phyloP scores from a whole-genome alignment of 2,329 filamentous ascomycete species.

The Fragosphaeria purpurea region DNA sequence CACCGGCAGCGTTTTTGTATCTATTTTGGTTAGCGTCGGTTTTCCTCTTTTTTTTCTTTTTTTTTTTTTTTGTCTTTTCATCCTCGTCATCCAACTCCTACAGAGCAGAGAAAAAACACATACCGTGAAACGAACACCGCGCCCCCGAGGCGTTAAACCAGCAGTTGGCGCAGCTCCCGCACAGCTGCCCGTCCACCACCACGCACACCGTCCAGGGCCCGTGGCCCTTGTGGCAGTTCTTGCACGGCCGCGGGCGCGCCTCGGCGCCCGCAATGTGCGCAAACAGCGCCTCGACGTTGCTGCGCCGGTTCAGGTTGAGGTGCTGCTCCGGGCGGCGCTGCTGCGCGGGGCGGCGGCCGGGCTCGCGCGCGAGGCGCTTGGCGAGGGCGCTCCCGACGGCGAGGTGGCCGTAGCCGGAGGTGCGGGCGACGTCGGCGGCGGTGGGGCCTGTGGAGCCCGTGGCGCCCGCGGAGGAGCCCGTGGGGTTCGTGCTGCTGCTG shows the following conservation, averaged over 20 bases:
- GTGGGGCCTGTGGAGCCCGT: constrained; percentile 23
- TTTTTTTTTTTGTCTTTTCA: too few relatives aligned
- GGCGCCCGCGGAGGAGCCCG: too few relatives aligned
- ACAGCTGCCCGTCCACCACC: constrained; percentile 51
- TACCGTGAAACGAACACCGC: constrained; percentile 51
- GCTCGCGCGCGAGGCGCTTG: constrained; percentile 41
- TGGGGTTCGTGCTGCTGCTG: too few relatives aligned
- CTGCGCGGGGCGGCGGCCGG: constrained; percentile 37
- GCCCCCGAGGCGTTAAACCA: constrained; percentile 54
- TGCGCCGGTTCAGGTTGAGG: constrained; percentile 46
- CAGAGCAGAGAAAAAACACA: background rate
- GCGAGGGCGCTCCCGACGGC: constrained; percentile 44
- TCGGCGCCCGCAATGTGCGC: constrained; percentile 45
- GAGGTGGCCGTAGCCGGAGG: constrained; percentile 36
- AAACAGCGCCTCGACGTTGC: constrained; percentile 50
- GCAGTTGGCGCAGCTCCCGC: constrained; percentile 52
- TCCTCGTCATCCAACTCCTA: background rate
- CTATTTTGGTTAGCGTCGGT: background rate
- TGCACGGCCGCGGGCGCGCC: constrained; percentile 36
- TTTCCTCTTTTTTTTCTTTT: too few relatives aligned
- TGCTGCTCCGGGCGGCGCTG: constrained; percentile 44
- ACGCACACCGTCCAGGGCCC: constrained; percentile 50
- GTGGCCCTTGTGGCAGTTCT: constrained; percentile 51
- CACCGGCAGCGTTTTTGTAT: constrained; percentile 19
- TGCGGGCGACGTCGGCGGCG: constrained; percentile 36